Percentiles rank a stretch among this genome's conserved stretches.
Conservation (phyloP, 192 early-diverging fungal genomes). For the Coemansia sp. region DNA sequence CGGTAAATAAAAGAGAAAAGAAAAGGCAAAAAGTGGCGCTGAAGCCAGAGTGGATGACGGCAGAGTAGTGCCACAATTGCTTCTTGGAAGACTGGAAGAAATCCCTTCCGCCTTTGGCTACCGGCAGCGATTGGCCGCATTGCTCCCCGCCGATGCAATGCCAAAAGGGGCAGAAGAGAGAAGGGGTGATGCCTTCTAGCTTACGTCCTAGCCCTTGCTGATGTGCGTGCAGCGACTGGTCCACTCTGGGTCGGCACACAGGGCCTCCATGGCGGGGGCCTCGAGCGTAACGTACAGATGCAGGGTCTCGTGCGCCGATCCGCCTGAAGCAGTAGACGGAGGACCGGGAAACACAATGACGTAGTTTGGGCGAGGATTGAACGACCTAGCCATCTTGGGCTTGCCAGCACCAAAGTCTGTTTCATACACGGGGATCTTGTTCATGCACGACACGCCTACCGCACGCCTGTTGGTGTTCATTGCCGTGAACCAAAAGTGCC, state of each 20-base stretch:
- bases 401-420: conserved; percentile 37
- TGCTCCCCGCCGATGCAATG: background rate
- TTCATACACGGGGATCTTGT: conserved; percentile 38
- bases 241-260: conserved; percentile 23
- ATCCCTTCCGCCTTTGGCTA: too few species aligned
- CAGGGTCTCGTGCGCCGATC: conserved; percentile 11
- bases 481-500: conserved; percentile 44
- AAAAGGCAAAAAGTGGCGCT: conserved; percentile 2
- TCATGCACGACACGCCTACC: conserved; percentile 43
- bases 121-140: too few species aligned
- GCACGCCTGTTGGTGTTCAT: conserved; percentile 21
- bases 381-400: conserved; percentile 38
- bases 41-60: background rate
- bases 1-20: conserved; percentile 6
- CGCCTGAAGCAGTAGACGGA: background rate
- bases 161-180: too few species aligned
- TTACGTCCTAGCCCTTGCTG: conserved; percentile 10
- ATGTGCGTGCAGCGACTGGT: conserved; percentile 17
- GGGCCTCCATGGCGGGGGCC: conserved; percentile 26
- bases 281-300: conserved; percentile 45
- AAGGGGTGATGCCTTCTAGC: too few species aligned
- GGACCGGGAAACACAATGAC: conserved; percentile 46
- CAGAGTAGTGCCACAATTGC: too few species aligned
- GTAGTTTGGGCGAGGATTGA: conserved; percentile 40
- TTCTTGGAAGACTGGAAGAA: too few species aligned